Percentiles rank a stretch among this genome's conserved stretches.
Evolutionary conservation across 169 alveolate genomes (phyloP).

Genomic region (Cryptosporidium ryanae): DNA sequence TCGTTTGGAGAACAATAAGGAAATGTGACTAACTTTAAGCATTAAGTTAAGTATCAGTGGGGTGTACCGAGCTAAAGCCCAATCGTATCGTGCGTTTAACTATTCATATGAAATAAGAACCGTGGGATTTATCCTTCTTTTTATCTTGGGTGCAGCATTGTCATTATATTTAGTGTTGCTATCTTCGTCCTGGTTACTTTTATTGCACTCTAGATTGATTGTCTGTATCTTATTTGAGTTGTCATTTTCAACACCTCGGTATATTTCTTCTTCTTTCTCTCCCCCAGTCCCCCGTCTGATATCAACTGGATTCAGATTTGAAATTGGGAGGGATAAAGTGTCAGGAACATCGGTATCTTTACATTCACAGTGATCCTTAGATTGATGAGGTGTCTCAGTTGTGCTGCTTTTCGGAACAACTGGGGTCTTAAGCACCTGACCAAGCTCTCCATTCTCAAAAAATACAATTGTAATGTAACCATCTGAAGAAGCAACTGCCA

Average conservation of each 20-base stretch:
- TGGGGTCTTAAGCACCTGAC: constrained; percentile 76
- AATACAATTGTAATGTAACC: constrained; percentile 90
- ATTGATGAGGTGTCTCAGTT: neutral
- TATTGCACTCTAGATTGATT: neutral
- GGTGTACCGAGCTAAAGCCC: too few relatives aligned
- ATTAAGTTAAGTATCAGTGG: too few relatives aligned
- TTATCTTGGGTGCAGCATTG: neutral
- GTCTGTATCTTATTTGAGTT: neutral
- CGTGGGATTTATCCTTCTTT: constrained; percentile 64
- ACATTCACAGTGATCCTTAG: neutral
- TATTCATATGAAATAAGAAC: constrained; percentile 28
- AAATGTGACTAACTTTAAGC: too few relatives aligned
- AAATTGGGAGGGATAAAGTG: neutral
- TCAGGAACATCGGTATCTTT: neutral
- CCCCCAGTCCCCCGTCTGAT: neutral
- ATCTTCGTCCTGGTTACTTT: neutral
- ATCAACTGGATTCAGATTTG: neutral
- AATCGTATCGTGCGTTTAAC: too few relatives aligned
- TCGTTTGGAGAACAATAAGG: too few relatives aligned
- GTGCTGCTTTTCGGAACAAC: neutral
- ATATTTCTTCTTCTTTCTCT: too few relatives aligned
- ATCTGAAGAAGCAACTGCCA: constrained; percentile 92
- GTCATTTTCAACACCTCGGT: too few relatives aligned
- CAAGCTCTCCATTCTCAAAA: constrained; percentile 88
- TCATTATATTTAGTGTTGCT: neutral